Base-by-base conservation (phyloP, 2,329 filamentous ascomycete genomes). In the Beauveria sp. region DNA sequence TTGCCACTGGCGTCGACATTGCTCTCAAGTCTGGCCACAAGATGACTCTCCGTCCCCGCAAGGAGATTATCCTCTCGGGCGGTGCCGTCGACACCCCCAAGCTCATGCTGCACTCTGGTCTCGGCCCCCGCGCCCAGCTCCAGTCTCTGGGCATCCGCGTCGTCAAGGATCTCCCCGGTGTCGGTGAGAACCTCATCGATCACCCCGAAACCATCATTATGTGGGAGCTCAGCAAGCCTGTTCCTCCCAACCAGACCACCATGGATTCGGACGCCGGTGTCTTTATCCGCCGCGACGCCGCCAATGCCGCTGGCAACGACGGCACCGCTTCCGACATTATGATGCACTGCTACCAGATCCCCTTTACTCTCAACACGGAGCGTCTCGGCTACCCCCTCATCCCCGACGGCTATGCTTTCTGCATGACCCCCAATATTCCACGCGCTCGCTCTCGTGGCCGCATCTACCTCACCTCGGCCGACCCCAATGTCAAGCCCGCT, bases 341-440 rank as follows among this genome's bases (percentile, higher is more conserved):
- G 92, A 95, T 95, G 89, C 91, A 96, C 79, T 96, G 91, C 83
- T 96, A 96, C 80, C 92, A 96, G 77, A 96, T 96, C 67, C 91
- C 91, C 60, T 96, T 96, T 77, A 90, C 88, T 65, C 85, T 92
- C 67, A 96, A 96, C 82, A 96, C 91, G 1, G 78, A 83, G 61
- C 87, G 90, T 46, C 82, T 96, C 12, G 91, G 91, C 67, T 96
- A 87, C 71, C 80, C 79, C 48, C 72, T 75, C 63, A 71, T 82
- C 64, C 68, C 83, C 64, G 85, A 93, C 66, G 89, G 88, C 64
- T 88, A 93, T 69, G 91, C 90, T 58, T 96, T 96, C 80, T 95
- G 91, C 83, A 95, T 95, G 88, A 95, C 91, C 18, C 91, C 91
- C 69, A 95, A 96, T 78, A 95, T 96, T 69, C 90, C 90, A 40